Evolutionary conservation across 495 filamentous ascomycete genomes (phyloP).

Genomic region (Usnea hakonensis): DNA sequence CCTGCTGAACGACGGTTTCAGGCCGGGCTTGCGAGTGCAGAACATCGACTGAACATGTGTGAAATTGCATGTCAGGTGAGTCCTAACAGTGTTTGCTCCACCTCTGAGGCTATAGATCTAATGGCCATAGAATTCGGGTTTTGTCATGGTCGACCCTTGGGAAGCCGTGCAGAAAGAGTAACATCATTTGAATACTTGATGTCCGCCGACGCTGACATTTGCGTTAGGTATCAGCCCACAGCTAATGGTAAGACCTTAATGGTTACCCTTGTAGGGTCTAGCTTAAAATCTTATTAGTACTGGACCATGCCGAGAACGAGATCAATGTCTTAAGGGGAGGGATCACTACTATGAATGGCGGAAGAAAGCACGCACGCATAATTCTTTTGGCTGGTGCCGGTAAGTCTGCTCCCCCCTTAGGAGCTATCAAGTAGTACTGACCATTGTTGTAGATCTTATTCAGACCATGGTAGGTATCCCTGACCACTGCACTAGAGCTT

Average conservation of each 20-base stretch:
- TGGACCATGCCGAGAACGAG: constrained; percentile 21
- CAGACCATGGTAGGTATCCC: constrained; percentile 7
- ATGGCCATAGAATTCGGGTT: constrained; percentile 50
- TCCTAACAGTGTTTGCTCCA: not conserved
- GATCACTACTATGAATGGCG: constrained; percentile 14
- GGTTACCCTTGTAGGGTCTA: not conserved
- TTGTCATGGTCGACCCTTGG: constrained; percentile 85
- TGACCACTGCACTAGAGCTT: not conserved
- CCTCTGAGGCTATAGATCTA: not conserved
- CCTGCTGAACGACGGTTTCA: not conserved
- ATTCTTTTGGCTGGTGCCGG: constrained; percentile 19
- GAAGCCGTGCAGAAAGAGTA: constrained; percentile 58
- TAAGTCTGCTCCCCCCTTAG: not conserved
- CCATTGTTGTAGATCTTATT: not conserved
- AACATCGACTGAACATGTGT: constrained; percentile 54
- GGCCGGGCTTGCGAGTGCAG: constrained; percentile 52
- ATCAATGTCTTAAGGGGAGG: constrained; percentile 43
- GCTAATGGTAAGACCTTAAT: not conserved
- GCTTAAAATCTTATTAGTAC: constrained; percentile 1
- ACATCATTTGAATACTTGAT: constrained; percentile 1
- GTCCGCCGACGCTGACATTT: not conserved
- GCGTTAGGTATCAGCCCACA: not conserved
- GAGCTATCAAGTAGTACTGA: not conserved
- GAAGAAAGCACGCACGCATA: constrained; percentile 15
- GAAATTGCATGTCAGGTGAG: constrained; percentile 59